Evolutionary conservation across 2,329 filamentous ascomycete species (phyloP).

Genomic region (Beauveria sp.): DNA sequence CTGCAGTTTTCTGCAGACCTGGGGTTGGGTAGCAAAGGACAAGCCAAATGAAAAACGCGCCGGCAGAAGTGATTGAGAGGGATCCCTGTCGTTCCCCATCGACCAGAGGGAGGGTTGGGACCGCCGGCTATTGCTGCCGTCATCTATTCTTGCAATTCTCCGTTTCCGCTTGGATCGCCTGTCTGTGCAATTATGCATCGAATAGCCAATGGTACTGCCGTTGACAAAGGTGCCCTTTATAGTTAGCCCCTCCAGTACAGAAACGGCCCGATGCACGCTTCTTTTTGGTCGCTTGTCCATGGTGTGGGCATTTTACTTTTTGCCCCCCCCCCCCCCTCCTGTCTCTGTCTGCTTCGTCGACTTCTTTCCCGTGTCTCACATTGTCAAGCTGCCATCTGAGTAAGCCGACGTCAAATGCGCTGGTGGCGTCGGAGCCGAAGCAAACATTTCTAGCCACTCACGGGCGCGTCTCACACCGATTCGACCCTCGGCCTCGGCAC

Average conservation of each 20-base stretch:
- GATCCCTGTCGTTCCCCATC: too few relatives aligned
- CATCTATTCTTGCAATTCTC: too few relatives aligned
- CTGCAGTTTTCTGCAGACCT: not conserved
- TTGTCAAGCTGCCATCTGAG: not conserved
- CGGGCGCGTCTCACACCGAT: not conserved
- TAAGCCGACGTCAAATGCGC: not conserved
- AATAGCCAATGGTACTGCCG: not conserved
- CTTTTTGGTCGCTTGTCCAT: not conserved
- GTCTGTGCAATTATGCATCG: not conserved
- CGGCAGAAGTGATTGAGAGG: not conserved
- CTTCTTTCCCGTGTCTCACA: not conserved
- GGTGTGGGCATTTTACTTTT: slow-evolving; percentile 2
- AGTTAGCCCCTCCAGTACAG: not conserved
- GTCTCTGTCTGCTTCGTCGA: not conserved
- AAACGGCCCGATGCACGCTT: slow-evolving; percentile 7
- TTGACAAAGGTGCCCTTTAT: not conserved
- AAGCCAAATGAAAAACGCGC: not conserved
- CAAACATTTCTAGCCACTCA: not conserved
- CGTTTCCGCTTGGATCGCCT: not conserved
- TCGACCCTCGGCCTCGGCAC: not conserved
- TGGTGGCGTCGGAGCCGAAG: not conserved
- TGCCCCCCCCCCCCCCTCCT: not conserved
- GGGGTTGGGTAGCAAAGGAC: not conserved
- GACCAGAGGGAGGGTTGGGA: too few relatives aligned
- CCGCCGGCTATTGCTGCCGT: too few relatives aligned